Conservation (phyloP, 202 grass and related monocot species). For the Sporobolus alterniflorus region DNA sequence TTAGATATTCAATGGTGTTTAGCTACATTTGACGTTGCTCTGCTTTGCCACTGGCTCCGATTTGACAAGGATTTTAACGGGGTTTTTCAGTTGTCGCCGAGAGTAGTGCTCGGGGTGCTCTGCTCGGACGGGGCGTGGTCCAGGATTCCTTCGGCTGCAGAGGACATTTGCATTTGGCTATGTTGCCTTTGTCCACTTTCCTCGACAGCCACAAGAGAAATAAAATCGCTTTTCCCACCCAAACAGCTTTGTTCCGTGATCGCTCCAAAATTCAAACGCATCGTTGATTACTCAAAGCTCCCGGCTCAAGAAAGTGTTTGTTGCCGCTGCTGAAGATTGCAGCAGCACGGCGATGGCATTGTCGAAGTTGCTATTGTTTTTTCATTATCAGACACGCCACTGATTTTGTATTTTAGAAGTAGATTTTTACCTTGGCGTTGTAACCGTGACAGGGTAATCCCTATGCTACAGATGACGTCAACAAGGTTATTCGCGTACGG, state of each 20-base stretch:
- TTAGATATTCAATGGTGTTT: no score
- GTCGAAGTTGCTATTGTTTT: not conserved
- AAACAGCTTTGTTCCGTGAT: not conserved
- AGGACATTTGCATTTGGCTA: slow-evolving; percentile 8
- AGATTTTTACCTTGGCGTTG: not conserved
- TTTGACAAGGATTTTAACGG: no score
- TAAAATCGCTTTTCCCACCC: not conserved
- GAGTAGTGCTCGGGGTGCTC: no score
- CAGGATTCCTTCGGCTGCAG: not conserved
- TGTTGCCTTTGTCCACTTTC: not conserved
- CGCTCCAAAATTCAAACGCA: not conserved
- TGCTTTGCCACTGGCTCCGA: no score
- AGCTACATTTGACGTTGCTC: no score
- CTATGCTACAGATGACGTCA: not conserved
- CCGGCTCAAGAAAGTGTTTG: no score
- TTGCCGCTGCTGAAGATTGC: not conserved
- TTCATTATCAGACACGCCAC: not conserved
- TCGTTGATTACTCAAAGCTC: not conserved
- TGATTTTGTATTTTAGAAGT: no score
- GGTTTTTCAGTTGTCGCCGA: no score
- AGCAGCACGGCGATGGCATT: not conserved
- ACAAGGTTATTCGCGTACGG: not conserved
- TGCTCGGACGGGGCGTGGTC: not conserved
- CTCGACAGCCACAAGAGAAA: not conserved
- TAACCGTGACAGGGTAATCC: not conserved